Percentiles rank a stretch among this genome's conserved stretches.
phyloP scores from a whole-genome alignment of 768 basidiomycete species.

The Solioccasus polychromus region DNA sequence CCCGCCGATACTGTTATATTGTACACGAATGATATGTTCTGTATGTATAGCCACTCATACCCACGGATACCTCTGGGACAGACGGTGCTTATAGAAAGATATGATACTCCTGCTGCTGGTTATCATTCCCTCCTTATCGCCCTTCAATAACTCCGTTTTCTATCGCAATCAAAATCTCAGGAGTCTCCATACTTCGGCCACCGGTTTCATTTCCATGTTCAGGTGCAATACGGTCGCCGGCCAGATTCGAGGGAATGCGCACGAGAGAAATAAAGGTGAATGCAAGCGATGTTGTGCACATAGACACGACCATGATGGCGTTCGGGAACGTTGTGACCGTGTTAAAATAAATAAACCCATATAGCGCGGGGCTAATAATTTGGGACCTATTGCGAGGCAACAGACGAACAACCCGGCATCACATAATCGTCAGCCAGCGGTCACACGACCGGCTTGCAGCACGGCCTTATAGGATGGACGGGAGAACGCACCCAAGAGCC shows the following conservation, averaged over 20 bases:
- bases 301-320: conserved; percentile 63
- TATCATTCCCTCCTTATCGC: neutral
- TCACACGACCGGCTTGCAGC: neutral
- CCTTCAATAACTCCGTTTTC: conserved; percentile 4
- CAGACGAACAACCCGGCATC: neutral
- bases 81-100: no score
- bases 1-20: no score
- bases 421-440: neutral
- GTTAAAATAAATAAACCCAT: conserved; percentile 64
- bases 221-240: neutral
- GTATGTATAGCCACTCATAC: neutral
- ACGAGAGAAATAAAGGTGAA: conserved; percentile 48
- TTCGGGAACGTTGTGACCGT: conserved; percentile 71
- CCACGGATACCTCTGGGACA: no score
- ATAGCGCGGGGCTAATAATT: conserved; percentile 70
- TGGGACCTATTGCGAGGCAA: conserved; percentile 43
- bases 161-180: neutral
- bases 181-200: neutral
- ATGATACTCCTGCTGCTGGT: no score
- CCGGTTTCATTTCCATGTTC: conserved; percentile 5
- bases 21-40: neutral
- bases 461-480: neutral
- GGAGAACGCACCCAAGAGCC: conserved; percentile 50
- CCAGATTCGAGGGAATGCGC: conserved; percentile 30
- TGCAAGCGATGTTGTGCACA: conserved; percentile 38